Base-by-base conservation (phyloP, 2,329 filamentous ascomycete genomes). In the Ceratocystiopsis brevicomis region DNA sequence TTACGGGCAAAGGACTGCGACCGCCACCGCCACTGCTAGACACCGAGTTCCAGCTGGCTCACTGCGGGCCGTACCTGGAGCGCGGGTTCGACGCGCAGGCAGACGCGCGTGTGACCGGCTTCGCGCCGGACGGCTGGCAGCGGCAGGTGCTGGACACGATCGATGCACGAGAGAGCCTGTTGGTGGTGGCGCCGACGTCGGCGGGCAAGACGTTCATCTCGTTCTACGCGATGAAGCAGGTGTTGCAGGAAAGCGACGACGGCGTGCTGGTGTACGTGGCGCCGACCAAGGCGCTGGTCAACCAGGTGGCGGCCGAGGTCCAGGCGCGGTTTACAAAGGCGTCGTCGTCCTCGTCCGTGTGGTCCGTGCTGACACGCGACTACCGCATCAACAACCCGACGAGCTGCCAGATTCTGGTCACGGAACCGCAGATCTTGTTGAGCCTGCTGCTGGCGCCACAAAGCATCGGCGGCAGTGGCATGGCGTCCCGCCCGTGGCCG, bases 161-260 rank as follows among this genome's bases (percentile, higher is more conserved):
- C 35, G 81, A 88, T 55, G 67, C 66, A 0, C 65, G 80, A 43
- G 71, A 76, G 49, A 84, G 78, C 50, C 61, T 84, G 0, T 76
- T 87, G 46, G 78, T 85, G 0, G 75, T 87, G 10, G 81, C 81
- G 0, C 81, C 81, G 0, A 88, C 81, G 0, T 82, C 76, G 19
- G 77, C 82, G 0, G 82, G 82, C 49, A 88, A 87, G 57, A 88
- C 81, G 0, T 88, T 87, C 56, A 87, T 87, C 46, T 80, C 74
- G 1, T 88, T 87, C 57, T 86, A 88, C 51, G 81, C 81, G 1
- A 88, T 87, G 78, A 78, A 81, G 53, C 76, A 82, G 53, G 64
- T 86, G 1, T 62, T 88, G 11, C 67, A 79, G 53, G 67, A 68
- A 4, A 73, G 72, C 48, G 71, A 87, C 47, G 73, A 84, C 40